Conservation (phyloP, 2,329 filamentous ascomycete species). For the Didymella lethalis region DNA sequence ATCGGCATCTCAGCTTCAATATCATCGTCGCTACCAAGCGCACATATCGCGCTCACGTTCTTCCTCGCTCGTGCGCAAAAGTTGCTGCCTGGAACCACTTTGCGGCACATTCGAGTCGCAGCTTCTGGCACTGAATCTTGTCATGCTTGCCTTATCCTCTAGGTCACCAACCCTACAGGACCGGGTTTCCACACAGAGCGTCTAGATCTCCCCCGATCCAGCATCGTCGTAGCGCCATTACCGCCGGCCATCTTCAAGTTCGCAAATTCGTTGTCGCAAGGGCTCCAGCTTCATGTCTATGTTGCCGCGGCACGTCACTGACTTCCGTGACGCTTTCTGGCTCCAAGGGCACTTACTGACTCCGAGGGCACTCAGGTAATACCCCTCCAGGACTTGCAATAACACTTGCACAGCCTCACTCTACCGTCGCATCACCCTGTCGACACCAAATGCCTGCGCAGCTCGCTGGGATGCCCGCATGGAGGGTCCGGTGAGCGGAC, state of each 20-base stretch:
- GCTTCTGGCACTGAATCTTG: constrained; percentile 7
- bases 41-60: neutral
- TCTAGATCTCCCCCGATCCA: neutral
- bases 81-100: neutral
- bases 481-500: constrained; percentile 8
- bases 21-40: neutral
- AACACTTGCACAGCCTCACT: constrained; percentile 12
- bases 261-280: constrained; percentile 11
- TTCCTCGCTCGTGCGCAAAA: neutral
- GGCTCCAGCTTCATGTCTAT: neutral
- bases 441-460: neutral
- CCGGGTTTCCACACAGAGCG: constrained; percentile 1
- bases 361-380: neutral
- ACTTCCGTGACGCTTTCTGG: constrained; percentile 8
- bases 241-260: neutral
- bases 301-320: constrained; percentile 4
- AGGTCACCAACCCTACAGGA: neutral
- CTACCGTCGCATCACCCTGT: constrained; percentile 3
- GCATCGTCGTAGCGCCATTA: neutral
- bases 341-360: neutral
- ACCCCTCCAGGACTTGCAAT: neutral
- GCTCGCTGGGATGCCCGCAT: neutral
- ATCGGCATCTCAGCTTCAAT: neutral
- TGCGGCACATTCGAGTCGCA: neutral
- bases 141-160: constrained; percentile 3